Conservation (phyloP, 2,329 filamentous ascomycete genomes). For the Trichoderma koningiopsis region DNA sequence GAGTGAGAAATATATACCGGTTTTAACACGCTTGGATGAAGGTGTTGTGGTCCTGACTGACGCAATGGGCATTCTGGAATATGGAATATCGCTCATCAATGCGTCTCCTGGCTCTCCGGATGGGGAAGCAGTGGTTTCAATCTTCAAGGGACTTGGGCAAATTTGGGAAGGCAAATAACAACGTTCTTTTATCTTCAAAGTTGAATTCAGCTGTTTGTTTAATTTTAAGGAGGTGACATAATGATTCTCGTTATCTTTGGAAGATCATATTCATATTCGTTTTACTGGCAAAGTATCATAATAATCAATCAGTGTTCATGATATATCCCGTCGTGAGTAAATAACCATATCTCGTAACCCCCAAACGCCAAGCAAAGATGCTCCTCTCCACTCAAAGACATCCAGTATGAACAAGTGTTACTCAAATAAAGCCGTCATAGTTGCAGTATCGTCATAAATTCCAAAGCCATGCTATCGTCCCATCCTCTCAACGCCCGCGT, state of each 20-base stretch:
- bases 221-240: not conserved
- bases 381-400: not conserved
- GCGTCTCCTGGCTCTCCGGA: not conserved
- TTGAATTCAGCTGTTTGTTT: not conserved
- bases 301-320: not conserved
- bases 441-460: not conserved
- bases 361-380: slow-evolving; percentile 1
- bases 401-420: not conserved
- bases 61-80: slow-evolving; percentile 5
- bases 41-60: not conserved
- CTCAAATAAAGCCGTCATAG: not conserved
- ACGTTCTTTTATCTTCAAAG: not conserved
- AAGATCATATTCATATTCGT: not conserved
- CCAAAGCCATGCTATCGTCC: not conserved
- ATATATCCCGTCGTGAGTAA: not conserved
- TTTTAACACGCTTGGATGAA: not conserved
- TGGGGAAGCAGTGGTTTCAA: not conserved
- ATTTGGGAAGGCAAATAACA: not conserved
- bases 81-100: slow-evolving; percentile 17
- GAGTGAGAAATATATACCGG: not conserved
- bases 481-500: not conserved
- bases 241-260: not conserved
- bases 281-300: not conserved
- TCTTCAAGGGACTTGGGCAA: not conserved
- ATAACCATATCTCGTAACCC: not conserved